Evolutionary conservation across 2,329 filamentous ascomycete species (phyloP), one percentile per base, ranked within the genome.

Genomic region (Penicillium sp.): DNA sequence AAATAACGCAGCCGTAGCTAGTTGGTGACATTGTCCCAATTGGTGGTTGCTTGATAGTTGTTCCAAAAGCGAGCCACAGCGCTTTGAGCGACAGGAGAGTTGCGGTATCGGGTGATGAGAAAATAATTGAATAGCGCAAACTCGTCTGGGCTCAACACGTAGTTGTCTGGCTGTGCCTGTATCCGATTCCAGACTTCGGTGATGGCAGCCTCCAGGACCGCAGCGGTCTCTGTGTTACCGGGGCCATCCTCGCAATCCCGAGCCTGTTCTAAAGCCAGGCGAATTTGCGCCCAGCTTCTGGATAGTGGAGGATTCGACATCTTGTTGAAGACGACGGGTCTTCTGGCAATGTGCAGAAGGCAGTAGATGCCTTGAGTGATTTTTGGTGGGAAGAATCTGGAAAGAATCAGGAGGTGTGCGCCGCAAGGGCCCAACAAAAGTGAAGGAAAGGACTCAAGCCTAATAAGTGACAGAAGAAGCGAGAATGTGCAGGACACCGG

Each of bases 61-160:
- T 80, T 72, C 80, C 80, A 83, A 63, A 79, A 83, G 12, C 80
- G 77, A 53, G 73, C 76, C 43, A 81, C 76, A 10, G 79, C 79
- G 43, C 69, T 71, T 58, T 76, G 75, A 18, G 79, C 75, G 41
- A 79, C 62, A 22, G 69, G 64, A 13, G 72, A 72, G 52, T 80
- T 80, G 27, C 73, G 67, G 64, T 86, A 89, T 9, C 85, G 80
- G 54, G 79, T 71, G 12, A 33, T 16, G 54, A 87, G 84, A 68
- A 87, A 92, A 70, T 86, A 92, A 75, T 93, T 95, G 80, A 95
- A 90, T 52, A 95, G 78, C 46, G 87, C 82, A 63, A 93, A 95
- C 71, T 95, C 89, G 69, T 89, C 83, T 54, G 79, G 76, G 29
- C 76, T 82, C 75, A 95, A 83, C 56, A 93, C 70, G 69, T 92